Evolutionary conservation across 169 alveolate genomes (phyloP), one percentile per base, ranked within the genome.

Genomic region (Babesia divergens): DNA sequence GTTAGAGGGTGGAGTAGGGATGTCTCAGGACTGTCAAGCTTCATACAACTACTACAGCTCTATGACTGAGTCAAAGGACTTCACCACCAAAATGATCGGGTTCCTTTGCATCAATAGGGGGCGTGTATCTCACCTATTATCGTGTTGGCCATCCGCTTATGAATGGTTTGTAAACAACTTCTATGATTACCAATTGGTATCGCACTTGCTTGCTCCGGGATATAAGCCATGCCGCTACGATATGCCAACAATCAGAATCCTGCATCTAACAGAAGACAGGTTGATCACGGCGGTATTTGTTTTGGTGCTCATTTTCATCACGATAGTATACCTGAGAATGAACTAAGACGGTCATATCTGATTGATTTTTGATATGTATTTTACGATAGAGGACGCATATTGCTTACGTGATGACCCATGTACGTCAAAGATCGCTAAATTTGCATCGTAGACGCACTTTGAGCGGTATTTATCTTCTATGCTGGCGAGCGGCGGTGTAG

Each of bases 1-100:
- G 84, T 69, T 80, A 35, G 88, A 80, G 34, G 84, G 81, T 18
- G 88, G 88, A 11, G 24, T 49, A 18, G 88, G 88, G 14, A 74
- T 75, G 4, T 38, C 68, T n/a, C 74, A 70, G 50, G 70, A 80
- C 47, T 80, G 88, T 37, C 47, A 52, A 18, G 71, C 65, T 3
- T 38, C 88, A 2, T 69, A 59, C 69, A 49, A 31, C 47, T 60
- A 53, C 49, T 80, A 65, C 42, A 44, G 44, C 40, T 43, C 71
- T 22, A 49, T 80, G 53, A 14, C 50, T 42, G 53, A 70, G 14
- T 66, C 83, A 8, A 32, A 37, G 59, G 62, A 65, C 22, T 22
- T 31, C 14, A 38, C 53, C n/a, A 67, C 24, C 46, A 9, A 66
- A 6, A 34, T 80, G n/a, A 66, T 80, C 24, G 88, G 88, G 3